Base-by-base conservation (phyloP, 805 yeast species). In the Zygoascus biomembranicola region DNA sequence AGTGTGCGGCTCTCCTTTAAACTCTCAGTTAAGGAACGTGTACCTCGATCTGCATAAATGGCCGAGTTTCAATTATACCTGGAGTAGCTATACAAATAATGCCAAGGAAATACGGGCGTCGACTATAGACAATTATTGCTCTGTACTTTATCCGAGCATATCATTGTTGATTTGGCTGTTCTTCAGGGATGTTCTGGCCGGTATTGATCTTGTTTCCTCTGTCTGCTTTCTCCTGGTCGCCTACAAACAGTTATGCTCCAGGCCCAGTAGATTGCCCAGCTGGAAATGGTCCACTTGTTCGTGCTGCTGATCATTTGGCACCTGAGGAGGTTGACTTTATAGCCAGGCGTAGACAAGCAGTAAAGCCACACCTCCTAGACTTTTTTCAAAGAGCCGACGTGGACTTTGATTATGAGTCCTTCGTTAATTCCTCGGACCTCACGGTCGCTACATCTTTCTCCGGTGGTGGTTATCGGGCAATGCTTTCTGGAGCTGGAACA, bases 391-490 rank as follows among this genome's bases (percentile, higher is more conserved):
- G 73, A 16, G 70, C 77, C 13, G 32, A 49, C 26, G 63, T 68
- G 14, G 80, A 75, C 56, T 77, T 80, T 57, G 75, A 79, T 57
- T 76, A 75, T 1, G 66, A 66, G 5, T 54, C 57, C 2, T 55
- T 65, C 16, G 43, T 65, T 28, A 47, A 28, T 14, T 35, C 57
- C 51, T 49, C 61, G 2, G 50, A 59, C 18, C 49, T 67, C 47
- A 59, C 57, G 5, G 57, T 68, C 32, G 76, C 74, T 8, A 55
- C 71, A 14, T 83, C 89, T 6, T 81, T 83, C 59, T 80, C 88
- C 16, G 97, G 97, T 46, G 97, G 97, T 61, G 97, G 97, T 5
- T 90, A 86, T 66, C 75, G 96, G 57, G 94, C 96, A 37, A 86
- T 89, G 87, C 68, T 88, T 45, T 69, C 75, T 54, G 95, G 95